Percentiles rank a stretch among this genome's conserved stretches.
Evolutionary conservation across 2,329 filamentous ascomycete genomes (phyloP).

Genomic region (Cordyceps cicadae): DNA sequence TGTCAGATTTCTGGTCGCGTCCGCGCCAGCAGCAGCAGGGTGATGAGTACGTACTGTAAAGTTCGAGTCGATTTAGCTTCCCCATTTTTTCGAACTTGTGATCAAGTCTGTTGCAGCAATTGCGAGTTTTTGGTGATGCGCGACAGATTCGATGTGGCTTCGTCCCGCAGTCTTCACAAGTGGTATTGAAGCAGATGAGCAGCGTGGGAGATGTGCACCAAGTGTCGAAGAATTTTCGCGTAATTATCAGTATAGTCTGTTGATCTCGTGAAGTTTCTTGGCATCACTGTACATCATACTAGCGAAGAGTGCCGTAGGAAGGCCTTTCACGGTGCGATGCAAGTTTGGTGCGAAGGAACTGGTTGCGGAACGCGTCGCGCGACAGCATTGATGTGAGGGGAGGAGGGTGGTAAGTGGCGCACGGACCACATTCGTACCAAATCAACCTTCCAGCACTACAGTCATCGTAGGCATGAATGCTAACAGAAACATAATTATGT

Average conservation of each 20-base stretch:
- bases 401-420: neutral
- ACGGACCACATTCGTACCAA: slow-evolving; percentile 3
- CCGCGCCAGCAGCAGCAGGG: neutral
- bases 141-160: neutral
- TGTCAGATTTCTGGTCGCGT: neutral
- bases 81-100: slow-evolving; percentile 59
- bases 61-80: slow-evolving; percentile 88
- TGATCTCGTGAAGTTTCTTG: neutral
- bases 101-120: neutral
- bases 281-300: slow-evolving; percentile 47
- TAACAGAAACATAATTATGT: too few species aligned
- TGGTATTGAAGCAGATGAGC: neutral
- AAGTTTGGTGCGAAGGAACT: neutral
- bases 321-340: neutral
- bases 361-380: slow-evolving; percentile 11
- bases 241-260: neutral
- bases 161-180: neutral
- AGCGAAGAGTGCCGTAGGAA: slow-evolving; percentile 17
- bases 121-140: neutral
- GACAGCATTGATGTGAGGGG: slow-evolving; percentile 1
- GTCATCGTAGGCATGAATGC: too few species aligned
- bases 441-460: neutral
- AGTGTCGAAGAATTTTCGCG: neutral
- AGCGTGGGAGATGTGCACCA: neutral
- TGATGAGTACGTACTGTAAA: slow-evolving; percentile 61